Evolutionary conservation across 2,329 filamentous ascomycete species (phyloP).

Genomic region (Cercospora citrullina): DNA sequence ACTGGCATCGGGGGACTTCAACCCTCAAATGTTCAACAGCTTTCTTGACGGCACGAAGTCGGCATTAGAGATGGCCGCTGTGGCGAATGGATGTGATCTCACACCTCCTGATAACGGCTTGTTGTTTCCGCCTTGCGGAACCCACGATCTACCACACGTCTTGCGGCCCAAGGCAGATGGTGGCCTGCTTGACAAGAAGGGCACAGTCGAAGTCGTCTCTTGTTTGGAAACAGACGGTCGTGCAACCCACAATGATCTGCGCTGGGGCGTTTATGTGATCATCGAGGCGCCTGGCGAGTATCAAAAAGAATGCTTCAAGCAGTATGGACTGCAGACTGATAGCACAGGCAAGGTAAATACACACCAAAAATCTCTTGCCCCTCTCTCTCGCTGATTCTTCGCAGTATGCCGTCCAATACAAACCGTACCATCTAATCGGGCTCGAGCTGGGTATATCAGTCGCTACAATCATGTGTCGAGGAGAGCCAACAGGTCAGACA

Average conservation of each 20-base stretch:
- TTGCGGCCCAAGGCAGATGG: constrained; percentile 46
- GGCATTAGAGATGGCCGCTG: constrained; percentile 51
- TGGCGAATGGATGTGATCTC: constrained; percentile 49
- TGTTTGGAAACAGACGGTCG: constrained; percentile 48
- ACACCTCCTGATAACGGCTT: constrained; percentile 46
- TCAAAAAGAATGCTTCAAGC: constrained; percentile 47
- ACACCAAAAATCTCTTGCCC: neutral
- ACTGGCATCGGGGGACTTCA: constrained; percentile 46
- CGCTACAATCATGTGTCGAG: constrained; percentile 49
- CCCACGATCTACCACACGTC: constrained; percentile 46
- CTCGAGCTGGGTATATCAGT: constrained; percentile 50
- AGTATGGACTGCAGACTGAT: constrained; percentile 50
- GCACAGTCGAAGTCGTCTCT: constrained; percentile 50
- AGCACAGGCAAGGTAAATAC: constrained; percentile 36
- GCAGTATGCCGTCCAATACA: constrained; percentile 48
- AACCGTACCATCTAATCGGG: constrained; percentile 52
- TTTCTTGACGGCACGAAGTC: constrained; percentile 53
- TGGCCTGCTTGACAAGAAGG: constrained; percentile 45
- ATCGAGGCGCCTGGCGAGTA: constrained; percentile 47
- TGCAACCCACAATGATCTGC: constrained; percentile 44
- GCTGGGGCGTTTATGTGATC: constrained; percentile 51
- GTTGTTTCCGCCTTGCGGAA: constrained; percentile 48
- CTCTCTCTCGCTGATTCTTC: neutral
- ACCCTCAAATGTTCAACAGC: constrained; percentile 53
- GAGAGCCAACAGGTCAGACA: constrained; percentile 50